Evolutionary conservation across 1,284 basidiomycete genomes (phyloP).

Genomic region (Crepidotus sp.): DNA sequence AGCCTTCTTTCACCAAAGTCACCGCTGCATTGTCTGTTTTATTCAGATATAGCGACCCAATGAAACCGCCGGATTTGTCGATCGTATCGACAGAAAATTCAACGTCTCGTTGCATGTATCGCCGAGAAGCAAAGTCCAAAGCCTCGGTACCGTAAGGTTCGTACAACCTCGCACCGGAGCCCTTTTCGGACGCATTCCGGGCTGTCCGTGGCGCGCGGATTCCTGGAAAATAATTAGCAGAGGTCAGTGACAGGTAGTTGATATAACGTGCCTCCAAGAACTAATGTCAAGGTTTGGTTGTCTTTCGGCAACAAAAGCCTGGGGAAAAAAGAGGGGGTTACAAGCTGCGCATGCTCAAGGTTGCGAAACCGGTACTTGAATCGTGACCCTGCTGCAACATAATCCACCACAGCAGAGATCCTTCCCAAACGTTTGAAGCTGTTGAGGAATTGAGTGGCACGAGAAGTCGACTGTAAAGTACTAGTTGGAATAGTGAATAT

Average conservation of each 20-base stretch:
- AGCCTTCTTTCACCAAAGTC: slow-evolving; percentile 76
- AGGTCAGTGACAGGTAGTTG: background rate
- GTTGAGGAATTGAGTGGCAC: slow-evolving; percentile 81
- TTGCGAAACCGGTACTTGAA: slow-evolving; percentile 63
- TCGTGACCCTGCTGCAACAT: slow-evolving; percentile 86
- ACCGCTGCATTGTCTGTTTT: slow-evolving; percentile 84
- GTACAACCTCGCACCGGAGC: no score
- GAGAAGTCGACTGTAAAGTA: slow-evolving; percentile 46
- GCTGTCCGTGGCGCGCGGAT: slow-evolving; percentile 80
- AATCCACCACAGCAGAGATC: slow-evolving; percentile 84
- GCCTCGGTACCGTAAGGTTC: slow-evolving; percentile 88
- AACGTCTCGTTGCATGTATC: slow-evolving; percentile 90
- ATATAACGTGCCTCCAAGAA: slow-evolving; percentile 59
- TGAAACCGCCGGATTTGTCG: slow-evolving; percentile 95
- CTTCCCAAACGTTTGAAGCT: slow-evolving; percentile 86
- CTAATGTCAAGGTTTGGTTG: slow-evolving; percentile 84
- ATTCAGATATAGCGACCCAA: slow-evolving; percentile 81
- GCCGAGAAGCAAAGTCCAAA: slow-evolving; percentile 69
- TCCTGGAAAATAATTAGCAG: slow-evolving; percentile 33
- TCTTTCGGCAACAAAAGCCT: slow-evolving; percentile 86
- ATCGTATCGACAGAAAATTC: slow-evolving; percentile 86
- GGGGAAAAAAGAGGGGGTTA: background rate
- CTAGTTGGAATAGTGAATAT: slow-evolving; percentile 8
- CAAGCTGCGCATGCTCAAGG: background rate
- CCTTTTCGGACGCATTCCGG: slow-evolving; percentile 76